These are phyloP conservation scores for Ophiostoma montium DNA, from an alignment of 2,329 filamentous ascomycete species.

Conservation along the genomic window DNA sequence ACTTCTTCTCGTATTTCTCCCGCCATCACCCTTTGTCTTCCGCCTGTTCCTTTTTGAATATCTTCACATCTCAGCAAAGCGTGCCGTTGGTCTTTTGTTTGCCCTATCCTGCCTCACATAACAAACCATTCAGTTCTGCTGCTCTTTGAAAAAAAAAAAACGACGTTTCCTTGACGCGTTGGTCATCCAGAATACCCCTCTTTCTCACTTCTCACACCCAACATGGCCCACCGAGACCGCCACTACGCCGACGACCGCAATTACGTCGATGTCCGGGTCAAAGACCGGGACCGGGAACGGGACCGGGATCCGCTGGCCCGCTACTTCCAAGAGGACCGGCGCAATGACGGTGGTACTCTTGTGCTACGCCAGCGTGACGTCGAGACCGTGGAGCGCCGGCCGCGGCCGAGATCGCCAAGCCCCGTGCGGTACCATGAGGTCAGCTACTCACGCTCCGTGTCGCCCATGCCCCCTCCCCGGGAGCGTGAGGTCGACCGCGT, in stretches of 20 bases:
- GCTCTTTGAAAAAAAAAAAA: too few species aligned
- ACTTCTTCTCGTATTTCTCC: neutral
- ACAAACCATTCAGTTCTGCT: too few species aligned
- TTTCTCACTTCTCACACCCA: neutral
- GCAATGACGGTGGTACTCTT: constrained; percentile 32
- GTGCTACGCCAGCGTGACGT: constrained; percentile 41
- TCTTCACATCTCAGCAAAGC: too few species aligned
- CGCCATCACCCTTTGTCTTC: too few species aligned
- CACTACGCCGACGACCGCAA: constrained; percentile 10
- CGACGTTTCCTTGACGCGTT: too few species aligned
- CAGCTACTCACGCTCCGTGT: constrained; percentile 20
- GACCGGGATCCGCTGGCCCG: constrained; percentile 29
- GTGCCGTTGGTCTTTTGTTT: too few species aligned
- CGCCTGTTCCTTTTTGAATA: too few species aligned
- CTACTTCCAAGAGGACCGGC: constrained; percentile 37
- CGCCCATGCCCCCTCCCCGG: constrained; percentile 20
- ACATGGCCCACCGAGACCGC: constrained; percentile 9
- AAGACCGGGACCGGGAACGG: constrained; percentile 29
- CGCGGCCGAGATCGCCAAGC: constrained; percentile 27
- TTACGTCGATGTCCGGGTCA: constrained; percentile 18
- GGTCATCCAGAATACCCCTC: too few species aligned
- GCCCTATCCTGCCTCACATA: too few species aligned
- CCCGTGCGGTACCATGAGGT: constrained; percentile 28
- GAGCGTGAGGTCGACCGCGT: constrained; percentile 19
- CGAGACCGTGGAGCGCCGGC: constrained; percentile 36